phyloP scores from a whole-genome alignment of 106 monocot species.

The Gastrodia elata region DNA sequence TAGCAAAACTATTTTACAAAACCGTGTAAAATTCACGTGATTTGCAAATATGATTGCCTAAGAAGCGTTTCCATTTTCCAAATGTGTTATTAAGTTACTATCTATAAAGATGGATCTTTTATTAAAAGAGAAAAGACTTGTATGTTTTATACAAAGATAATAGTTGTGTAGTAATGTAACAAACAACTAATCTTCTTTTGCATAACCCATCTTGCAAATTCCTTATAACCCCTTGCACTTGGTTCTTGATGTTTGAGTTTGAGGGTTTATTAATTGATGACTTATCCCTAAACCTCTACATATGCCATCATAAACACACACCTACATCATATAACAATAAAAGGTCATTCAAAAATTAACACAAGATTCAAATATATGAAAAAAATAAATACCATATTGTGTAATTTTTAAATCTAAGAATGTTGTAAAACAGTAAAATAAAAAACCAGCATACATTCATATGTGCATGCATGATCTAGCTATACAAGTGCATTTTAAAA shows the following conservation, averaged over 20 bases:
- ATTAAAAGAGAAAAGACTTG: background rate
- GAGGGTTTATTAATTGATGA: background rate
- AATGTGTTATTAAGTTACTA: background rate
- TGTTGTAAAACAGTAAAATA: background rate
- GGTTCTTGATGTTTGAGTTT: background rate
- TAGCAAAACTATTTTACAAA: too few species aligned
- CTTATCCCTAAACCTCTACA: background rate
- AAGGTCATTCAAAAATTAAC: background rate
- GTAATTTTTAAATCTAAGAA: background rate
- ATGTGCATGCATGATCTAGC: background rate
- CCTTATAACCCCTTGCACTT: background rate
- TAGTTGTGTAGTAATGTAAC: background rate
- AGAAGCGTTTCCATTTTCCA: background rate
- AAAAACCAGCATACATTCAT: background rate
- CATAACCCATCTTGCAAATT: background rate
- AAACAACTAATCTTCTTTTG: background rate
- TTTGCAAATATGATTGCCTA: background rate
- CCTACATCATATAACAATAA: background rate
- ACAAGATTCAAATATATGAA: background rate
- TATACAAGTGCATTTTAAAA: background rate
- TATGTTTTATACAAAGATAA: background rate
- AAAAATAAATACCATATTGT: background rate
- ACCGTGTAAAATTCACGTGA: background rate
- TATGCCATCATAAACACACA: background rate
- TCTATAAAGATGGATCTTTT: background rate